Base-by-base conservation (phyloP, 176 grass and related monocot genomes). In the Carex parvula region DNA sequence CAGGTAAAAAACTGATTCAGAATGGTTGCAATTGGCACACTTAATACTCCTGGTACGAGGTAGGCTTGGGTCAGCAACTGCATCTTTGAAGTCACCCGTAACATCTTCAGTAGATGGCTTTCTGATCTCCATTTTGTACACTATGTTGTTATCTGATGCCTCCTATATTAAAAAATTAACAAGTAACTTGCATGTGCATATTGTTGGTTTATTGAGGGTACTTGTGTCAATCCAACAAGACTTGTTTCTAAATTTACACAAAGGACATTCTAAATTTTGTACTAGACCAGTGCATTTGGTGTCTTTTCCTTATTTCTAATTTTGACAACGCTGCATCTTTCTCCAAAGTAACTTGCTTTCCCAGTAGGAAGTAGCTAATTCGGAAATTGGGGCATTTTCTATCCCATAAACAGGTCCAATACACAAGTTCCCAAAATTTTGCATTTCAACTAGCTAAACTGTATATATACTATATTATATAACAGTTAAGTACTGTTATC, bases 1-100 rank as follows among this genome's bases (percentile, higher is more conserved):
- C 92, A 91, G 87, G 84, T 93, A 97, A 86, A 94, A 97, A 15
- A 88, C 92, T 89, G 90, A 87, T 91, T 97, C 92, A 46, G 89
- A 87, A 85, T 88, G 84, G 56, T 91, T 88, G 59, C 95, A 97
- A 70, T 91, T 90, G 82, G 72, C 84, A 64, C 95, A 94, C 83
- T 44, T 97, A 84, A 92, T 78, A 88, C 92, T 86, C 90, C 89
- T 94, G 30, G 92, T 94, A 71, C 87, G 90, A 91, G 92, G 92
- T 37, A 94, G 86, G 87, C 87, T 90, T 57, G 92, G 74, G 88
- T 97, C 95, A 68, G 82, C 42, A 35, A 89, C 81, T 77, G 83
- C 90, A 84, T 97, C 92, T 65, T 97, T 89, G 39, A 88, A 80
- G 33, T 82, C 26, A 83, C 92, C 90, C n/a, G 72, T 91, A 79